phyloP scores from a whole-genome alignment of 805 yeast genomes.

The Metschnikowia drakensbergensis region DNA sequence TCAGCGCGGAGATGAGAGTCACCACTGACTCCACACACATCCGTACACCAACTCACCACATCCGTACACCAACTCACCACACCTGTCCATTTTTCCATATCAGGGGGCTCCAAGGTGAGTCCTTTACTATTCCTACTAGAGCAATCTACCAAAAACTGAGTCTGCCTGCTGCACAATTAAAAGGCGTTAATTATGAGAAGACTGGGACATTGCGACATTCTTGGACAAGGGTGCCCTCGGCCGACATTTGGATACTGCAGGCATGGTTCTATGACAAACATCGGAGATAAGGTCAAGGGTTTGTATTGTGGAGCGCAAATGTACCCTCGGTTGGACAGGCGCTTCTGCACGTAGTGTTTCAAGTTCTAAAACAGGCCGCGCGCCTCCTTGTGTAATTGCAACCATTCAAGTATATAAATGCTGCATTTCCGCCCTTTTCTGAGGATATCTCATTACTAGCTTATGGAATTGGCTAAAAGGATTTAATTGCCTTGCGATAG shows the following conservation, averaged over 20 bases:
- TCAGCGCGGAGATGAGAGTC: neutral
- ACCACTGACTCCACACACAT: neutral
- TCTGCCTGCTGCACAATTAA: no score
- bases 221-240: no score
- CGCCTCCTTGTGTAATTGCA: conserved; percentile 3
- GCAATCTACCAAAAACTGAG: no score
- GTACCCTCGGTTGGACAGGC: neutral
- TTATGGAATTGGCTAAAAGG: neutral
- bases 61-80: no score
- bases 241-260: no score
- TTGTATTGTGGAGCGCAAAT: neutral
- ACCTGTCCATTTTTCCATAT: no score
- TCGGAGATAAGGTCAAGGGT: no score
- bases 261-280: no score
- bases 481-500: neutral
- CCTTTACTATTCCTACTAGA: no score
- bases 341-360: conserved; percentile 1
- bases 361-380: neutral
- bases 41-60: neutral
- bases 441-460: neutral
- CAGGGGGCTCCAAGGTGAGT: no score
- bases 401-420: neutral
- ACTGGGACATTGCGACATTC: no score
- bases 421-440: neutral
- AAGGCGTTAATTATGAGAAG: no score